Percentiles rank a stretch among this genome's conserved stretches.
These are phyloP conservation scores for Blumeriella jaapii DNA, from an alignment of 2,329 filamentous ascomycete species.

Conservation along the genomic window DNA sequence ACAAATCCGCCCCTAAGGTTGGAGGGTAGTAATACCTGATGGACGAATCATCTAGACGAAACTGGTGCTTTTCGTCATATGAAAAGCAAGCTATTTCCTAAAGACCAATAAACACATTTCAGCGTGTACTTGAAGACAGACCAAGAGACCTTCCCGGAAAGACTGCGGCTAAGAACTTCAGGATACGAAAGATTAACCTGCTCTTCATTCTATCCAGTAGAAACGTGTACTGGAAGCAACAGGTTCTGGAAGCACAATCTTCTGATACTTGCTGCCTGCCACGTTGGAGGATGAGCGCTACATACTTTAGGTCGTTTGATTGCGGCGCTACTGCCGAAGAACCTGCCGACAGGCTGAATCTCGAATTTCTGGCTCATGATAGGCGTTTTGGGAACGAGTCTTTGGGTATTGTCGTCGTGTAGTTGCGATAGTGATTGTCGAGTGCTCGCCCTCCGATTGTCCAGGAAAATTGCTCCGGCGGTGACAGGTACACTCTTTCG, in stretches of 20 bases:
- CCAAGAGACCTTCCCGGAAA: background rate
- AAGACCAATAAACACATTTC: background rate
- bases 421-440: background rate
- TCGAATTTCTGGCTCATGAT: slow-evolving; percentile 37
- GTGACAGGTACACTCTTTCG: too few relatives aligned
- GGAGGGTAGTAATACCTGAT: slow-evolving; percentile 84
- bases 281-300: too few relatives aligned
- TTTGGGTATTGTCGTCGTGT: too few relatives aligned
- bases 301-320: slow-evolving; percentile 64
- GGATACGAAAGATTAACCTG: too few relatives aligned
- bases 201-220: too few relatives aligned
- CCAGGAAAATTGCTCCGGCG: too few relatives aligned
- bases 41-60: slow-evolving; percentile 65
- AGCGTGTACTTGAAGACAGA: background rate
- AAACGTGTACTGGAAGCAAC: too few relatives aligned
- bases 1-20: slow-evolving; percentile 59
- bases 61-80: slow-evolving; percentile 73
- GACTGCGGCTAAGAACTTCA: too few relatives aligned
- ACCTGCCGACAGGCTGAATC: slow-evolving; percentile 59
- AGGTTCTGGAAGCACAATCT: too few relatives aligned
- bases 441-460: too few relatives aligned
- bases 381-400: too few relatives aligned
- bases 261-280: too few relatives aligned
- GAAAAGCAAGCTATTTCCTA: slow-evolving; percentile 91
- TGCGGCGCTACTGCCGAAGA: slow-evolving; percentile 54